Evolutionary conservation across 2,329 filamentous ascomycete species (phyloP).

Genomic region (Fusarium nelsonii): DNA sequence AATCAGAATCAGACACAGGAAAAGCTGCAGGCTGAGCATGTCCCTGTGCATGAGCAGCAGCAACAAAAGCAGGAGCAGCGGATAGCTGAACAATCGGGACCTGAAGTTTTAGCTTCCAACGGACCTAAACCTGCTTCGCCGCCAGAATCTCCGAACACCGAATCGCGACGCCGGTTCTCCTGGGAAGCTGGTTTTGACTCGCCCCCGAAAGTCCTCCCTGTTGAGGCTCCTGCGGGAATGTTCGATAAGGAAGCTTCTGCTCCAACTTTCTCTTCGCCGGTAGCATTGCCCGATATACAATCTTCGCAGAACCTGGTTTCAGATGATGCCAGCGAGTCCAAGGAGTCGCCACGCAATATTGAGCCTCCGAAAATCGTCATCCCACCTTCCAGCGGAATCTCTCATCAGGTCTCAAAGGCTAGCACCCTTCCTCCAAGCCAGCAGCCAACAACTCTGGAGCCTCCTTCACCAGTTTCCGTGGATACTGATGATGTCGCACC

Average conservation of each 20-base stretch:
- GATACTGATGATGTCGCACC: conserved; percentile 49
- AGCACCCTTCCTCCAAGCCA: conserved; percentile 40
- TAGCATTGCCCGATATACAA: conserved; percentile 24
- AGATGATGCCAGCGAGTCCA: conserved; percentile 19
- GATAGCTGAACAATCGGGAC: background rate
- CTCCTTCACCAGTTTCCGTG: conserved; percentile 60
- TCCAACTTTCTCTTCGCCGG: conserved; percentile 26
- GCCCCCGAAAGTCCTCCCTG: conserved; percentile 29
- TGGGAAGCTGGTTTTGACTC: conserved; percentile 53
- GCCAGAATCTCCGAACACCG: conserved; percentile 13
- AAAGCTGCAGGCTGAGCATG: conserved; percentile 5
- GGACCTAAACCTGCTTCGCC: conserved; percentile 16
- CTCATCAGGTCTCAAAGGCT: conserved; percentile 46
- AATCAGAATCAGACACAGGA: conserved; percentile 14
- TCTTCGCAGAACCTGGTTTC: conserved; percentile 26
- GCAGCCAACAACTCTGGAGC: conserved; percentile 50
- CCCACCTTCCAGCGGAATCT: conserved; percentile 38
- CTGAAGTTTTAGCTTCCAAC: conserved; percentile 2
- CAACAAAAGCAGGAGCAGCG: conserved; percentile 9
- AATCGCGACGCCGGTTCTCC: conserved; percentile 53
- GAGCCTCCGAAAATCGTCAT: conserved; percentile 41
- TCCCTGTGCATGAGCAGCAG: conserved; percentile 11
- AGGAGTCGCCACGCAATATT: conserved; percentile 28
- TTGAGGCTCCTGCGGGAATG: conserved; percentile 16
- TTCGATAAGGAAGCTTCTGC: conserved; percentile 17